Evolutionary conservation across 2,329 filamentous ascomycete species (phyloP), one percentile per base, ranked within the genome.

Genomic region (Colletotrichum sp.): DNA sequence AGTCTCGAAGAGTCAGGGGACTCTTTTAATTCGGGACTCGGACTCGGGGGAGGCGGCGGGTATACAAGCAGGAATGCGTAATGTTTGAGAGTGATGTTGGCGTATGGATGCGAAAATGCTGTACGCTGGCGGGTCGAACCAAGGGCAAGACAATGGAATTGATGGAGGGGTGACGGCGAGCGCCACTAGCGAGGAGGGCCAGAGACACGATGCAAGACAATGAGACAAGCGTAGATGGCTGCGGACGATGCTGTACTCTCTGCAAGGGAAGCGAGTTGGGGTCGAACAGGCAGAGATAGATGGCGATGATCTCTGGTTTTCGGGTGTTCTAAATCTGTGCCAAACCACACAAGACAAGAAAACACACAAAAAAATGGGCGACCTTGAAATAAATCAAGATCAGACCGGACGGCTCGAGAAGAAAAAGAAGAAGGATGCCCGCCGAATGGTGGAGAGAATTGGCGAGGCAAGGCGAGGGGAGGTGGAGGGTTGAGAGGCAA

Each of bases 191-290:
- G 36, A 62, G 21, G 16, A 75, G 21, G 61, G 71, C 52, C 36
- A 74, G 74, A 76, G 74, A 76, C 71, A 74, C 24, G 59, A 75
- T 76, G 61, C 74, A 75, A 74, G 71, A 74, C 59, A 61, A 66
- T 76, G 66, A 76, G 74, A 74, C 74, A 71, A 66, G 65, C 59
- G 69, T 43, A 55, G 61, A 38, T 32, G 62, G n/a, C 21, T 7
- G 52, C 7, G 21, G 52, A 69, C 43, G 26, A 26, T 32, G 26
- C 61, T 63, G n/a, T 28, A 24, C 61, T 21, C 14, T 63, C 61
- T 56, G 36, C 32, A 36, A 59, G 48, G 21, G n/a, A 24, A 55
- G 24, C 30, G 26, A 65, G 48, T 36, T 21, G 65, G 16, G 59
- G 43, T 59, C 32, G 59, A 68, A 34, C 26, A 52, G 34, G 34